A percentile compares a stretch with the other conserved stretches of the same genome.
These are phyloP conservation scores for Scedosporium aurantiacum DNA, from an alignment of 2,329 filamentous ascomycete genomes.

Conservation along the genomic window DNA sequence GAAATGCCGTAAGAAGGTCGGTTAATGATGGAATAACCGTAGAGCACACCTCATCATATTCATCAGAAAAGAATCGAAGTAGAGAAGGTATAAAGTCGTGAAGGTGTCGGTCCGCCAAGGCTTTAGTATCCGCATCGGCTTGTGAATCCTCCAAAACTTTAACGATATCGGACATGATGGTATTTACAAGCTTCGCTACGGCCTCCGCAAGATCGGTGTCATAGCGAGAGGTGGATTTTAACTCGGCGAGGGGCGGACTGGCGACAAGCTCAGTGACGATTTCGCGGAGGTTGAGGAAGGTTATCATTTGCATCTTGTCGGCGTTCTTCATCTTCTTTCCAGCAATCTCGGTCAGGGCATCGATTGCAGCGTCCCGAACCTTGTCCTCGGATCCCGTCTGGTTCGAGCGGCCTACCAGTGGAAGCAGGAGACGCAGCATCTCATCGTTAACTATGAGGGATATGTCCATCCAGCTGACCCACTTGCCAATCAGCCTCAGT, in stretches of 20 bases:
- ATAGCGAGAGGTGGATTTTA: constrained; percentile 72
- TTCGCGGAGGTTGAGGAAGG: constrained; percentile 75
- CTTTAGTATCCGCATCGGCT: constrained; percentile 51
- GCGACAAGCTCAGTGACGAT: constrained; percentile 79
- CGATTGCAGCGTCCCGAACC: constrained; percentile 81
- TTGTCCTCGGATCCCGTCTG: constrained; percentile 56
- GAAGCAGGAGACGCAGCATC: constrained; percentile 75
- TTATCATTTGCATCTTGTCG: constrained; percentile 90
- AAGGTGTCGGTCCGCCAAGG: constrained; percentile 70
- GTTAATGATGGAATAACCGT: constrained; percentile 89
- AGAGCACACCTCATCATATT: constrained; percentile 96
- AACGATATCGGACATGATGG: constrained; percentile 75
- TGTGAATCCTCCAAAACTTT: constrained; percentile 64
- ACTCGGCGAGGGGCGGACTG: constrained; percentile 69
- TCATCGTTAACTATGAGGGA: constrained; percentile 81
- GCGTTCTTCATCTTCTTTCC: constrained; percentile 93
- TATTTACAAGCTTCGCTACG: constrained; percentile 92
- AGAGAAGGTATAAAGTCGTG: constrained; percentile 77
- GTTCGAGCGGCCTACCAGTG: constrained; percentile 70
- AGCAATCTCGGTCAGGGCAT: constrained; percentile 90
- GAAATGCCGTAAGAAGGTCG: constrained; percentile 81
- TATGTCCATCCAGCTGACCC: constrained; percentile 99
- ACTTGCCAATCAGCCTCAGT: constrained; percentile 84
- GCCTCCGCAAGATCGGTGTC: constrained; percentile 93
- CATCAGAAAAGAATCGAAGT: constrained; percentile 89